phyloP scores from a whole-genome alignment of 257 asterid species.

The Handroanthus guayacan region DNA sequence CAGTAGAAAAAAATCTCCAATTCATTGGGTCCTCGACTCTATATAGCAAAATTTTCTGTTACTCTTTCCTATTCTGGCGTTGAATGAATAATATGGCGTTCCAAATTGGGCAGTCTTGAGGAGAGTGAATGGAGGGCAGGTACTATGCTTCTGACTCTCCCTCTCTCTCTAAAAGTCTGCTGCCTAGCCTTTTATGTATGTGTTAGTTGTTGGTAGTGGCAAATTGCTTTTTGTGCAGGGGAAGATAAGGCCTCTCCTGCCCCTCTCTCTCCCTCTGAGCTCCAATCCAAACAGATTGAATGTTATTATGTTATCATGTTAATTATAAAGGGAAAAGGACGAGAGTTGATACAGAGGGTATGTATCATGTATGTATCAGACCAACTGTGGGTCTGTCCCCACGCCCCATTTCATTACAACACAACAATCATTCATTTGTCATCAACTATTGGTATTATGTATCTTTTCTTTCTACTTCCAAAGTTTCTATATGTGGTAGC shows the following conservation, averaged over 20 bases:
- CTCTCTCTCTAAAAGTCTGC: neutral
- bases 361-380: slow-evolving; percentile 13
- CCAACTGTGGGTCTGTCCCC: slow-evolving; percentile 35
- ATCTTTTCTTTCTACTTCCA: neutral
- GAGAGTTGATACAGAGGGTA: slow-evolving; percentile 21
- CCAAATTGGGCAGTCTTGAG: slow-evolving; percentile 45
- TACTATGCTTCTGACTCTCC: slow-evolving; percentile 7
- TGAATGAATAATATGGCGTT: slow-evolving; percentile 28
- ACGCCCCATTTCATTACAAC: slow-evolving; percentile 42
- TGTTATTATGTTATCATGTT: neutral
- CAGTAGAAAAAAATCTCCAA: neutral
- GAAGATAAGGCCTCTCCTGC: slow-evolving; percentile 35
- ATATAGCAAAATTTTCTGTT: neutral
- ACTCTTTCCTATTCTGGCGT: neutral
- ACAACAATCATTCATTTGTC: slow-evolving; percentile 41
- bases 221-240: slow-evolving; percentile 36
- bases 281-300: slow-evolving; percentile 26
- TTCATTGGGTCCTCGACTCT: neutral
- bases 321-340: slow-evolving; percentile 31
- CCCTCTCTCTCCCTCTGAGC: slow-evolving; percentile 14
- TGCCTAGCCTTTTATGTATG: neutral
- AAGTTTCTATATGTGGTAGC: neutral
- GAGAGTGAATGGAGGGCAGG: slow-evolving; percentile 33
- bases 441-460: slow-evolving; percentile 18
- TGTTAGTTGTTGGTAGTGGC: slow-evolving; percentile 37